Base-by-base conservation (phyloP, 495 filamentous ascomycete species). In the Usnea hakonensis region DNA sequence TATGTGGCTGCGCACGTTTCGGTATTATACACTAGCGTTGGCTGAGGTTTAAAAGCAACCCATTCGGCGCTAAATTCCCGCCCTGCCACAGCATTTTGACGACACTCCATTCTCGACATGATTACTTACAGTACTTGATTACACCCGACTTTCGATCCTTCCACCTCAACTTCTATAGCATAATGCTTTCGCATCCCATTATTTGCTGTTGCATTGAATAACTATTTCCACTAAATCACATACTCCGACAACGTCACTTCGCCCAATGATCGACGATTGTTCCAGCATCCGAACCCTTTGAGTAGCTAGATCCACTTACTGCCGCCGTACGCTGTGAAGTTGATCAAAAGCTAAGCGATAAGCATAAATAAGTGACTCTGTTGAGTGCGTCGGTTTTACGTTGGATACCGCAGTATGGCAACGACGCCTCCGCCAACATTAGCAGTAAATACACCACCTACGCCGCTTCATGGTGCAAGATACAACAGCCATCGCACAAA, bases 401-500 rank as follows among this genome's bases (percentile, higher is more conserved):
- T 53, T 62, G 53, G 48, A 19, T 50, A 40, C 23, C n/a, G 53
- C 58, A 68, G 60, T 43, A 86, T 86, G 82, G 75, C 84, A 65
- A 75, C 84, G 48, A 90, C 90, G 65, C 87, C 88, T 43, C 85
- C 86, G 21, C 84, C 84, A 44, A 75, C 79, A 43, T 78, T 79
- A 36, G 76, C 77, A 46, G 71, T 88, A 53, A 79, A 80, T 61
- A 86, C 87, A 43, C 91, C 91, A 54, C 78, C 83, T 54, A 88
- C 90, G 43, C 91, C 91, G 21, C 83, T 81, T 40, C 83, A 86
- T 75, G 88, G 88, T 54, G 71, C 81, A 56, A 84, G 79, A 68
- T 80, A 82, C 61, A 89, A 95, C 75, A 70, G 75, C 56, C 90
- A 85, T 73, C 82, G 87, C 64, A 87, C 88, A 30, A 90, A 87